Evolutionary conservation across 768 basidiomycete species (phyloP).

Genomic region (Serendipita sp.): DNA sequence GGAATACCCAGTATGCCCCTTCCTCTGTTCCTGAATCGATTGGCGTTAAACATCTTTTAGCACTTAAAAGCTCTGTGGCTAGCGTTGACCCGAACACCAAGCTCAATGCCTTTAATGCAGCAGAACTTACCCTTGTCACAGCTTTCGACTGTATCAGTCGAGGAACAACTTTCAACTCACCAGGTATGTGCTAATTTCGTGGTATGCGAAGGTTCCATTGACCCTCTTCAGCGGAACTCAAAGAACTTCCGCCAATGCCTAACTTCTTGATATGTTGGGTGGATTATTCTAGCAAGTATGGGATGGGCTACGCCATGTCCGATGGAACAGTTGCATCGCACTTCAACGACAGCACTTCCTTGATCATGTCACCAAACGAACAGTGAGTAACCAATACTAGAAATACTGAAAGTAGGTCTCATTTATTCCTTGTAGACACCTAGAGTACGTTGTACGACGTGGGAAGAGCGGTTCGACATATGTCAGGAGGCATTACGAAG

Average conservation of each 20-base stretch:
- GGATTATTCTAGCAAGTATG: constrained; percentile 97
- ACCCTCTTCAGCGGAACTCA: background rate
- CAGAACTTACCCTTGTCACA: constrained; percentile 29
- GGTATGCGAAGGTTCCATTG: background rate
- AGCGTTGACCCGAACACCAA: constrained; percentile 14
- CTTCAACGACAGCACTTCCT: constrained; percentile 86
- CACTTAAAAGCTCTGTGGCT: constrained; percentile 15
- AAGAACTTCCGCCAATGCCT: constrained; percentile 29
- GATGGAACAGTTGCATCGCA: constrained; percentile 90
- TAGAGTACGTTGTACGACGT: constrained; percentile 71
- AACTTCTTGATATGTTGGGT: constrained; percentile 97
- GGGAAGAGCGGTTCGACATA: constrained; percentile 43
- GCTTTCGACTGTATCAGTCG: constrained; percentile 55
- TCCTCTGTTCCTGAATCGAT: background rate
- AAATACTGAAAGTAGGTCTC: background rate
- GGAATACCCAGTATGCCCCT: background rate
- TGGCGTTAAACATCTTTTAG: constrained; percentile 5
- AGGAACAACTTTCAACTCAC: constrained; percentile 53
- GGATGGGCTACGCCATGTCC: constrained; percentile 97
- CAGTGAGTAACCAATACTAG: constrained; percentile 34
- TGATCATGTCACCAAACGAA: constrained; percentile 76
- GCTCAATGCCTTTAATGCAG: constrained; percentile 51
- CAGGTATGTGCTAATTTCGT: constrained; percentile 21
- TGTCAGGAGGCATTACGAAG: constrained; percentile 53
- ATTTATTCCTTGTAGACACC: constrained; percentile 37